phyloP scores from a whole-genome alignment of 1,284 basidiomycete genomes.

The Afroboletus lepidellus region DNA sequence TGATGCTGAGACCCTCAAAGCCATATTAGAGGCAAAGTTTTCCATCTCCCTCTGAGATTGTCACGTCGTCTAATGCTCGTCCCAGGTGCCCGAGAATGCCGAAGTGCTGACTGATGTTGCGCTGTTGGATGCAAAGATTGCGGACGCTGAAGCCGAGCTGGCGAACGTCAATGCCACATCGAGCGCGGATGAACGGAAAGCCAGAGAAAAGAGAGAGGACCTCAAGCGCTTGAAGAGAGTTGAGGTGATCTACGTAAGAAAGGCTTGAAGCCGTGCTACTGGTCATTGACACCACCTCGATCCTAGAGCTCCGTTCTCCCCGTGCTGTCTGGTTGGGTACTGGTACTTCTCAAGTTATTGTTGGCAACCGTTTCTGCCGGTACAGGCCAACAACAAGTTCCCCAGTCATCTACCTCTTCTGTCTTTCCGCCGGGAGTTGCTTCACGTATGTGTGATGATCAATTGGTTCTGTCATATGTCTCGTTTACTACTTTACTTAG shows the following conservation, averaged over 20 bases:
- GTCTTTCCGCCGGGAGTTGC: constrained; percentile 68
- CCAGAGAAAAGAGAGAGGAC: constrained; percentile 72
- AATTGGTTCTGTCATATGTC: neutral
- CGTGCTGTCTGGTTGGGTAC: constrained; percentile 81
- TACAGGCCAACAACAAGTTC: constrained; percentile 51
- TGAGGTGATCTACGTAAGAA: constrained; percentile 85
- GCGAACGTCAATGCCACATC: constrained; percentile 56
- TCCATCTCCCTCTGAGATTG: constrained; percentile 1
- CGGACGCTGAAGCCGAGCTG: constrained; percentile 63
- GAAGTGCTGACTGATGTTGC: constrained; percentile 69
- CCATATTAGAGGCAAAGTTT: constrained; percentile 39
- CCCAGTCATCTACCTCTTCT: constrained; percentile 60
- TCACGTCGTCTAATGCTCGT: constrained; percentile 2
- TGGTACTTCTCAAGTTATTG: constrained; percentile 86
- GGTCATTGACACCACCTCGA: constrained; percentile 4
- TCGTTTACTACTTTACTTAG: constrained; percentile 33
- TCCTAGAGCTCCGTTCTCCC: constrained; percentile 74
- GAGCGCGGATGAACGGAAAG: constrained; percentile 55
- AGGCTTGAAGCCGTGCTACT: neutral
- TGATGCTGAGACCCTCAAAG: constrained; percentile 47
- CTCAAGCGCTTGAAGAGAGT: constrained; percentile 83
- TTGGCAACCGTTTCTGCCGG: constrained; percentile 86
- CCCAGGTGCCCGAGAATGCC: constrained; percentile 55
- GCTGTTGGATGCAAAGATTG: constrained; percentile 67
- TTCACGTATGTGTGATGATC: constrained; percentile 51